A percentile compares a stretch with the other conserved stretches of the same genome.
Conservation (phyloP, 1,284 basidiomycete genomes). For the Gomphus bonarii region DNA sequence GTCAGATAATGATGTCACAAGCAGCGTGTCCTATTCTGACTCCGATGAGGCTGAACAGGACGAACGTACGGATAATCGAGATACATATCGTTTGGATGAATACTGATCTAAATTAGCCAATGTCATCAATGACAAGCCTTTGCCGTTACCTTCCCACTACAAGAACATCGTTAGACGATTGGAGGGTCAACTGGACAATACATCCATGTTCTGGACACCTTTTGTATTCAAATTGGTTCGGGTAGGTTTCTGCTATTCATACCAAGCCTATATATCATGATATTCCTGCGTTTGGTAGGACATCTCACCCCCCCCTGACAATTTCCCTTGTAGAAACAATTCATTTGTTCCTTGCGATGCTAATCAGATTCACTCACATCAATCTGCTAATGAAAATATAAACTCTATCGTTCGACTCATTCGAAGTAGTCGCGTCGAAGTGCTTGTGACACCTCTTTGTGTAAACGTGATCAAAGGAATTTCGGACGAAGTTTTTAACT, state of each 20-base stretch:
- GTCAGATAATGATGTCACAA: slow-evolving; percentile 61
- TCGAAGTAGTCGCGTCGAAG: slow-evolving; percentile 2
- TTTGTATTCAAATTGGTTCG: background rate
- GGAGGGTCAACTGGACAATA: background rate
- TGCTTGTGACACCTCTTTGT: slow-evolving; percentile 13
- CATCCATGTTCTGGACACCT: background rate
- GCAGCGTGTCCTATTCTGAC: slow-evolving; percentile 30
- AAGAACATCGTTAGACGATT: slow-evolving; percentile 3
- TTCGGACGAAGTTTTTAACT: slow-evolving; percentile 6
- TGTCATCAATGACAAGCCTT: background rate
- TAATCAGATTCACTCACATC: background rate
- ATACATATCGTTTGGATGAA: background rate
- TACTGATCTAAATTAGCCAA: background rate
- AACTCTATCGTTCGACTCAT: background rate
- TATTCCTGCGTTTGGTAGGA: background rate
- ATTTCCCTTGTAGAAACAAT: background rate
- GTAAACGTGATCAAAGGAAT: slow-evolving; percentile 7
- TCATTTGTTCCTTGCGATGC: background rate
- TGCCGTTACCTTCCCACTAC: slow-evolving; percentile 3
- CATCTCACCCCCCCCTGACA: background rate
- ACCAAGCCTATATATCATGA: background rate
- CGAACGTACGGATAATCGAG: background rate
- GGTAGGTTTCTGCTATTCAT: background rate
- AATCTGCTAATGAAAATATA: background rate
- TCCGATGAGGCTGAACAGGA: slow-evolving; percentile 5